Base-by-base conservation (phyloP, 2,329 filamentous ascomycete genomes). In the Arachnomyces sp. region DNA sequence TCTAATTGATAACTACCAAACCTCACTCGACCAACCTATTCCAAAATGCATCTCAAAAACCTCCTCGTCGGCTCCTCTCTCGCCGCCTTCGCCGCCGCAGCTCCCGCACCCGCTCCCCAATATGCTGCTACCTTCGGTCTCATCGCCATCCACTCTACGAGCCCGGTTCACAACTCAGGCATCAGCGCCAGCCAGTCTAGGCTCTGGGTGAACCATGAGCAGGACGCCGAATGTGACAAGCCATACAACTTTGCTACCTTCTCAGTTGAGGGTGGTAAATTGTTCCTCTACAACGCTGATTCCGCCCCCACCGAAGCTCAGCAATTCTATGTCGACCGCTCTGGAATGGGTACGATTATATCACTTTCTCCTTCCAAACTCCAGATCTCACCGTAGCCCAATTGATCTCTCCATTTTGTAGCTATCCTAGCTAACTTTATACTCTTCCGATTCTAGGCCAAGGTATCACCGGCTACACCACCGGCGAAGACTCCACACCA, bases 381-480 rank as follows among this genome's bases (percentile, higher is more conserved):
- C 15, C 17, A n/a, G n/a, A n/a, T n/a, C 13, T 30, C 3, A 12
- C 21, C 16, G 18, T 4, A 5, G n/a, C n/a, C 17, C 13, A 5
- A 18, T n/a, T 33, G 36, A 36, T 18, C 25, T 13, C 32, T 4
- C 30, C n/a, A n/a, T n/a, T 17, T 38, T 30, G 28, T 7, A n/a
- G n/a, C 13, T 38, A 7, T 31, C 28, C 12, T 8, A 11, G 14
- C 21, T 40, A 32, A 36, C 28, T 3, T 31, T 31, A 39, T 15
- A 8, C 36, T 38, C 13, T 36, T 8, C 31, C 28, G 17, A 13
- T 25, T 9, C 41, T 21, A 73, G 71, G 73, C 47, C 71, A 74
- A 48, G 77, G 77, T 37, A 59, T 63, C 15, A 51, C 78, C 31
- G 67, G 69, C 31, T 80, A 76, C 62, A 67, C 67, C 28, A 73